Conservation (phyloP, 1,284 basidiomycete species). For the Cryptococcus sp. region DNA sequence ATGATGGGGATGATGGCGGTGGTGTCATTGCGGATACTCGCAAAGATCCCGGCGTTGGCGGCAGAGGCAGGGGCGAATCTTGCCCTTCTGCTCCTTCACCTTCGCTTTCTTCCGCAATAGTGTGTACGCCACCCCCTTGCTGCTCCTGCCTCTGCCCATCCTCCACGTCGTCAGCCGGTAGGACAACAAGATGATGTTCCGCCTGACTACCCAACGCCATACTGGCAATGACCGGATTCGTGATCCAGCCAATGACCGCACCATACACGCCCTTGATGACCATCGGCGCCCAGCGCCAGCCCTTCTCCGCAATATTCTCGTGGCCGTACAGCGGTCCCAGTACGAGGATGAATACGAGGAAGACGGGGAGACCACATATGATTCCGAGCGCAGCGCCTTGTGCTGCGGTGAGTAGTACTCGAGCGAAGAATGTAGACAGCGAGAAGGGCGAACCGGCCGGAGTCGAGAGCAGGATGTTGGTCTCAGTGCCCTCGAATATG, state of each 20-base stretch:
- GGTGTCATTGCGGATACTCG: not conserved
- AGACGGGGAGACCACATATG: slow-evolving; percentile 51
- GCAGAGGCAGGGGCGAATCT: slow-evolving; percentile 10
- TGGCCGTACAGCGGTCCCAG: slow-evolving; percentile 51
- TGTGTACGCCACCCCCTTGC: slow-evolving; percentile 3
- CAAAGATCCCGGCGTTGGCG: slow-evolving; percentile 3
- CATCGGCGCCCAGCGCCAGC: slow-evolving; percentile 51
- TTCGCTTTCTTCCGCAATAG: slow-evolving; percentile 19
- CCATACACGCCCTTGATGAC: slow-evolving; percentile 53
- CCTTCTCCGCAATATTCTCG: slow-evolving; percentile 36
- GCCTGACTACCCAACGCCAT: slow-evolving; percentile 53
- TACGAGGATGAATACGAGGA: slow-evolving; percentile 50
- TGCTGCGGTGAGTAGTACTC: slow-evolving; percentile 39
- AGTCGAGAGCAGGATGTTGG: slow-evolving; percentile 47
- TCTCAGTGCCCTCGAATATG: slow-evolving; percentile 54
- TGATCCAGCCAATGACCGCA: slow-evolving; percentile 50
- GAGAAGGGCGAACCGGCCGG: slow-evolving; percentile 15
- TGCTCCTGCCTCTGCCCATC: not conserved
- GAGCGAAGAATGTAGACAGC: slow-evolving; percentile 2
- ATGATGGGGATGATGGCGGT: not conserved
- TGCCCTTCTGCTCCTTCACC: slow-evolving; percentile 20
- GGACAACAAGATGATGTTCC: slow-evolving; percentile 48
- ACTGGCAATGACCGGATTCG: slow-evolving; percentile 53
- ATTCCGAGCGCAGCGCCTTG: slow-evolving; percentile 51
- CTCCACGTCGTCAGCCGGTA: slow-evolving; percentile 22